phyloP scores from a whole-genome alignment of 177 flowering plant species.

The Vitis hybrid region DNA sequence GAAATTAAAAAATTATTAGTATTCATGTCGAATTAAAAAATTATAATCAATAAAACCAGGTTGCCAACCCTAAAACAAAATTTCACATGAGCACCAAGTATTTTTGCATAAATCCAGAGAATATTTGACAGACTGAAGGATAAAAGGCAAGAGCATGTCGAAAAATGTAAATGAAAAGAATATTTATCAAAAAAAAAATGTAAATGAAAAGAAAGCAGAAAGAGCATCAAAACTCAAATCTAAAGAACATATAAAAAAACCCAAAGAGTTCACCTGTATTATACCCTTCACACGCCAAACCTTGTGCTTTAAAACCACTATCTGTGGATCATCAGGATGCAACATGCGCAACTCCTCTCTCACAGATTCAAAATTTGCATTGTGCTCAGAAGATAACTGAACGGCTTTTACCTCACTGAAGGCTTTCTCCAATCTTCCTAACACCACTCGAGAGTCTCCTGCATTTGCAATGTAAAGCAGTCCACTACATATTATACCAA shows the following conservation, averaged over 20 bases:
- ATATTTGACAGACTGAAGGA: no score
- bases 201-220: no score
- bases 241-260: background rate
- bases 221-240: background rate
- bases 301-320: slow-evolving; percentile 64
- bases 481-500: slow-evolving; percentile 79
- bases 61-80: no score
- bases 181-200: no score
- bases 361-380: slow-evolving; percentile 75
- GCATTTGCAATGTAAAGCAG: slow-evolving; percentile 75
- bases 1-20: no score
- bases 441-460: slow-evolving; percentile 86
- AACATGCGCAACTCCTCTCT: slow-evolving; percentile 66
- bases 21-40: no score
- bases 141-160: no score
- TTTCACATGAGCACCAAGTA: no score
- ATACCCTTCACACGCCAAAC: slow-evolving; percentile 95
- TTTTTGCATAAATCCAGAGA: no score
- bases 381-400: slow-evolving; percentile 86
- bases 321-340: slow-evolving; percentile 91
- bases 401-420: slow-evolving; percentile 51
- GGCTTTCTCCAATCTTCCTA: slow-evolving; percentile 62
- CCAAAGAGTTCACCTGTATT: slow-evolving; percentile 57
- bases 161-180: no score
- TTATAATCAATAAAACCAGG: no score